Conservation (phyloP, 2,329 filamentous ascomycete species). For the Hypoxylon sp. region DNA sequence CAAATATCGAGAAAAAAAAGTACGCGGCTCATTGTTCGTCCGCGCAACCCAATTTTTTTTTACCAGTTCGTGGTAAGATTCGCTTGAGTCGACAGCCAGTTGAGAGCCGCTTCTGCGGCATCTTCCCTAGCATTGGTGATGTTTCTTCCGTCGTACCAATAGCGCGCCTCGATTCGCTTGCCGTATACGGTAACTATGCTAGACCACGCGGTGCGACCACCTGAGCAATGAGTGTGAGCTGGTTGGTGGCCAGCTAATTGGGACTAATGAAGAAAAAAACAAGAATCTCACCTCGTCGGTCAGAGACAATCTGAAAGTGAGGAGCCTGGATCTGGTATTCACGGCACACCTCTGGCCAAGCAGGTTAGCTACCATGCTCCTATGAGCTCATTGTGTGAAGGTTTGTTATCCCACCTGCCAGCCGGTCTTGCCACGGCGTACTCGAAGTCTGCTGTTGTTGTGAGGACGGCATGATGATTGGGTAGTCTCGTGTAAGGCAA, state of each 20-base stretch:
- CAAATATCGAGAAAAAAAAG: conserved; percentile 9
- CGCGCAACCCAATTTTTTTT: conserved; percentile 10
- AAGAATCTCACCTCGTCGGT: conserved; percentile 73
- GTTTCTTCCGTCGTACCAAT: conserved; percentile 92
- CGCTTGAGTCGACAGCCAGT: conserved; percentile 64
- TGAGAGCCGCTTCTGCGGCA: conserved; percentile 85
- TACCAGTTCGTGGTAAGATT: conserved; percentile 52
- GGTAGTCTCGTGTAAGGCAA: conserved; percentile 23
- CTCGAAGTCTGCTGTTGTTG: conserved; percentile 41
- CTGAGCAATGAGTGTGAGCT: conserved; percentile 60
- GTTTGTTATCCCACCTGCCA: conserved; percentile 63
- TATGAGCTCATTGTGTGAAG: conserved; percentile 18
- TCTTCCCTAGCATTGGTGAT: conserved; percentile 91
- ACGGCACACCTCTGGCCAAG: conserved; percentile 68
- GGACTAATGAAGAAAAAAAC: neutral
- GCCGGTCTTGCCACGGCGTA: conserved; percentile 69
- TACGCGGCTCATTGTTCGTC: conserved; percentile 23
- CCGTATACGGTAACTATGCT: conserved; percentile 81
- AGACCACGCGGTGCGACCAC: conserved; percentile 92
- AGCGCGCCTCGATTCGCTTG: conserved; percentile 77
- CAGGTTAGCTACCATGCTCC: conserved; percentile 32
- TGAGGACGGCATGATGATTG: conserved; percentile 49
- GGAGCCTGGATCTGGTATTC: conserved; percentile 68
- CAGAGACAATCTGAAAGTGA: conserved; percentile 79
- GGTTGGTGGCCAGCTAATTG: conserved; percentile 26